Evolutionary conservation across 2,329 filamentous ascomycete species (phyloP).

Genomic region (Gaeumannomyces tritici): DNA sequence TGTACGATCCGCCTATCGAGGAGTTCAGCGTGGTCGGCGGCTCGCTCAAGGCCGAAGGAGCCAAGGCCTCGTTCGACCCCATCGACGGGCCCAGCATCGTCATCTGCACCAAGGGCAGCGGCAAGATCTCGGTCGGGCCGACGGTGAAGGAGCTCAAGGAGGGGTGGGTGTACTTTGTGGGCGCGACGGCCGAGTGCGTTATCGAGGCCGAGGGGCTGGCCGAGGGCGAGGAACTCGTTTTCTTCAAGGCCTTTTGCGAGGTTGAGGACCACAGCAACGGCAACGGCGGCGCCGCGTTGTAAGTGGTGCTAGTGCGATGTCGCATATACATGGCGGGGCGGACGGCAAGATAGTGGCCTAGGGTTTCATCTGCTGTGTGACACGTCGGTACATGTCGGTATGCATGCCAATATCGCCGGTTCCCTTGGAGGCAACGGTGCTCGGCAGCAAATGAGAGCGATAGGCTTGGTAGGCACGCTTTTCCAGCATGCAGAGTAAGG

Average conservation of each 20-base stretch:
- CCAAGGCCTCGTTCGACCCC: conserved; percentile 81
- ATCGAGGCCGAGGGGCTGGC: conserved; percentile 54
- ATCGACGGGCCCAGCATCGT: conserved; percentile 85
- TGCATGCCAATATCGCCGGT: not conserved
- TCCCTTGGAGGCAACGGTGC: not conserved
- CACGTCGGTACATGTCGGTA: not conserved
- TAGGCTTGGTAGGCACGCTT: not conserved
- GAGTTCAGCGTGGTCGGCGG: conserved; percentile 88
- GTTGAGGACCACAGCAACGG: conserved; percentile 43
- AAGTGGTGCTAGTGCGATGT: not conserved
- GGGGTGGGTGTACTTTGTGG: conserved; percentile 75
- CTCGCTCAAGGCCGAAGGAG: conserved; percentile 57
- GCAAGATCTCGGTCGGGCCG: conserved; percentile 75
- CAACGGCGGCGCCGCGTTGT: conserved; percentile 16
- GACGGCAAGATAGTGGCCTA: not conserved
- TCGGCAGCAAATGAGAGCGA: not conserved
- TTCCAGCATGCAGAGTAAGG: not conserved
- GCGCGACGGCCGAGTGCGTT: conserved; percentile 74
- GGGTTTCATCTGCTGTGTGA: not conserved
- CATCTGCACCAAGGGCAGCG: conserved; percentile 77
- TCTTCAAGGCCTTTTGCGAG: conserved; percentile 93
- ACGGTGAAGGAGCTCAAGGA: conserved; percentile 67
- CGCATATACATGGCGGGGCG: not conserved
- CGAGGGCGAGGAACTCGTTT: conserved; percentile 63
- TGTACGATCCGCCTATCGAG: conserved; percentile 94